These are phyloP conservation scores for Psilocybe cyanescens DNA, from an alignment of 768 basidiomycete genomes.

Conservation along the genomic window DNA sequence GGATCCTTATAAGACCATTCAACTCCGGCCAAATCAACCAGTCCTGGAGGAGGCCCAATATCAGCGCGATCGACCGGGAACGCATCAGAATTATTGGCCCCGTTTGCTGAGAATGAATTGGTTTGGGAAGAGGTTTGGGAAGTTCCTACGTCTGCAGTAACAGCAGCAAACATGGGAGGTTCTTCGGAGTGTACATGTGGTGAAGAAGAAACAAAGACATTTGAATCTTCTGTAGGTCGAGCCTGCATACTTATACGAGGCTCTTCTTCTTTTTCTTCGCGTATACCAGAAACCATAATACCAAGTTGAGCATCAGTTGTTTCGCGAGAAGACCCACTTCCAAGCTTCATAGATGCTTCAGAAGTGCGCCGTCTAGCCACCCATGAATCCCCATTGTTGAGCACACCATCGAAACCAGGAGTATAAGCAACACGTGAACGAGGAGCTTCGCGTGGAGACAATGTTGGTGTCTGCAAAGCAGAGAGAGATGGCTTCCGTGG, in stretches of 20 bases:
- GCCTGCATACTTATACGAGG: conserved; percentile 15
- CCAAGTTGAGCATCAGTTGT: conserved; percentile 43
- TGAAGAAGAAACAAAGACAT: conserved; percentile 17
- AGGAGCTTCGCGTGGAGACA: conserved; percentile 68
- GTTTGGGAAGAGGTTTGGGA: neutral
- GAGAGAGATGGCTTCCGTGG: conserved; percentile 76
- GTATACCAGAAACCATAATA: conserved; percentile 50
- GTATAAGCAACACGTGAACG: conserved; percentile 63
- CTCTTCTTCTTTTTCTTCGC: conserved; percentile 61
- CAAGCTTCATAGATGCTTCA: conserved; percentile 52
- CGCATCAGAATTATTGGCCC: conserved; percentile 3
- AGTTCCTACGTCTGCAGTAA: neutral
- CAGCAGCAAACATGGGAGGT: conserved; percentile 11
- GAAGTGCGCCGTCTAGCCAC: conserved; percentile 63
- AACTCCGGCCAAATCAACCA: conserved; percentile 58
- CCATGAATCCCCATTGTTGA: conserved; percentile 73
- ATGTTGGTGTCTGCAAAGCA: conserved; percentile 53
- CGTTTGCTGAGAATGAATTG: conserved; percentile 5
- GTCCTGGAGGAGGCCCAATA: conserved; percentile 45
- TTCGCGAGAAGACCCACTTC: conserved; percentile 39
- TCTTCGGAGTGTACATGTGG: conserved; percentile 17
- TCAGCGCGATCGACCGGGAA: conserved; percentile 13
- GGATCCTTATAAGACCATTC: conserved; percentile 96
- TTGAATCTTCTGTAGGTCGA: conserved; percentile 11
- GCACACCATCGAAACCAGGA: conserved; percentile 74